These are phyloP conservation scores for Ceratobasidium theobromae DNA, from an alignment of 1,284 basidiomycete species.

Conservation along the genomic window DNA sequence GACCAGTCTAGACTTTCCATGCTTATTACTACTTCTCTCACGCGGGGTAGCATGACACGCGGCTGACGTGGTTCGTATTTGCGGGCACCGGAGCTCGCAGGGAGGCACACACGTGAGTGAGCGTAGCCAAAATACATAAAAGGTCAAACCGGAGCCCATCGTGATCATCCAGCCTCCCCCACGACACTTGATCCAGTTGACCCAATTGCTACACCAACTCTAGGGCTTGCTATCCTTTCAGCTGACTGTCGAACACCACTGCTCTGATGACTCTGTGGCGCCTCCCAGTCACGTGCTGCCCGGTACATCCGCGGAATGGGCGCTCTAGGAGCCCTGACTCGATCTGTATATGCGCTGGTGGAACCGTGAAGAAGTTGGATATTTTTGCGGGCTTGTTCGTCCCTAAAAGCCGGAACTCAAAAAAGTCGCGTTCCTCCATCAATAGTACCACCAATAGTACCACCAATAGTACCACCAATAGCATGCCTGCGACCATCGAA, in stretches of 20 bases:
- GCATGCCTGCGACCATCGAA: conserved; percentile 24
- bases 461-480: not conserved
- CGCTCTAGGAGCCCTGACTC: conserved; percentile 20
- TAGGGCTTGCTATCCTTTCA: not conserved
- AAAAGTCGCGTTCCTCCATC: not conserved
- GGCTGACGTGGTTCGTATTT: too few relatives aligned
- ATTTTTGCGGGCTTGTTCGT: conserved; percentile 4
- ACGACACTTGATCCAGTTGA: too few relatives aligned
- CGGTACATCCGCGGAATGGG: conserved; percentile 22
- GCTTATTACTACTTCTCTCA: too few relatives aligned
- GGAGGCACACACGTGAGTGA: too few relatives aligned
- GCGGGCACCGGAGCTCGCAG: too few relatives aligned
- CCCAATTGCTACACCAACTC: too few relatives aligned
- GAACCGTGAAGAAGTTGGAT: conserved; percentile 18
- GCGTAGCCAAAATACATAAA: too few relatives aligned
- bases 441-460: not conserved
- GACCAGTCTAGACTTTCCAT: too few relatives aligned
- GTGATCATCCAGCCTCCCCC: not conserved
- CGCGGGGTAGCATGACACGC: too few relatives aligned
- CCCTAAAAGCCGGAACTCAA: not conserved
- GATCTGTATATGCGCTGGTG: conserved; percentile 25
- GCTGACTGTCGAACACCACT: not conserved
- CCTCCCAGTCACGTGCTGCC: conserved; percentile 8
- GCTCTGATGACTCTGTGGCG: conserved; percentile 16
- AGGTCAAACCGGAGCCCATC: not conserved